Evolutionary conservation across 177 flowering plant species (phyloP), one percentile per base, ranked within the genome.

Genomic region (Telopea speciosissima): DNA sequence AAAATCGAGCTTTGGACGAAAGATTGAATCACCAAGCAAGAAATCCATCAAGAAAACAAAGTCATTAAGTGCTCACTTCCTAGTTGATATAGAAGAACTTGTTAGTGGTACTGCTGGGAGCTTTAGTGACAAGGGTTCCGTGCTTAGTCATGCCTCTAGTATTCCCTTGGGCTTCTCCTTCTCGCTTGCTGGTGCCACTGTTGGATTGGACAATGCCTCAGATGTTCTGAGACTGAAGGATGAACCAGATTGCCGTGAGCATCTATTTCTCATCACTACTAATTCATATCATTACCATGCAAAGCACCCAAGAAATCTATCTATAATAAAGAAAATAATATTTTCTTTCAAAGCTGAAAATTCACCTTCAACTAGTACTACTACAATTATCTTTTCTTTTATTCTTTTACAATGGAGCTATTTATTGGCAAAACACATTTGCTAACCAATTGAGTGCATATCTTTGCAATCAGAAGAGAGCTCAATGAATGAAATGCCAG

Each of bases 1-100:
- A 24, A 61, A 24, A 19, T 3, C 1, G 16, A 61, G 63, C 28
- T 19, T 61, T 23, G 63, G 63, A 61, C 22, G 25, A n/a, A 58
- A 68, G 56, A 33, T 36, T 63, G 71, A 68, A n/a, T 54, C 64
- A 23, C 26, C 63, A 68, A 58, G 71, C 44, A 12, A 66, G n/a
- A 66, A 23, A 31, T 10, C n/a, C 24, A 24, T 45, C 25, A 56
- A 13, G 1, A 42, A 62, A 62, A 24, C 72, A 1, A 62, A 70
- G 63, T 70, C 72, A 62, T 44, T 62, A 22, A 70, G 72, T 62
- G 66, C 72, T 56, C 63, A 62, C 17, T 70, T 62, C n/a, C 7
- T 44, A 19, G 66, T 68, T 12, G 60, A 68, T 59, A 59, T 70
- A 25, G 72, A 70, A 45, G 60, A 70, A 62, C 67, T 70, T 44